These are phyloP conservation scores for Melampsora americana DNA, from an alignment of 1,284 basidiomycete genomes.

Conservation along the genomic window DNA sequence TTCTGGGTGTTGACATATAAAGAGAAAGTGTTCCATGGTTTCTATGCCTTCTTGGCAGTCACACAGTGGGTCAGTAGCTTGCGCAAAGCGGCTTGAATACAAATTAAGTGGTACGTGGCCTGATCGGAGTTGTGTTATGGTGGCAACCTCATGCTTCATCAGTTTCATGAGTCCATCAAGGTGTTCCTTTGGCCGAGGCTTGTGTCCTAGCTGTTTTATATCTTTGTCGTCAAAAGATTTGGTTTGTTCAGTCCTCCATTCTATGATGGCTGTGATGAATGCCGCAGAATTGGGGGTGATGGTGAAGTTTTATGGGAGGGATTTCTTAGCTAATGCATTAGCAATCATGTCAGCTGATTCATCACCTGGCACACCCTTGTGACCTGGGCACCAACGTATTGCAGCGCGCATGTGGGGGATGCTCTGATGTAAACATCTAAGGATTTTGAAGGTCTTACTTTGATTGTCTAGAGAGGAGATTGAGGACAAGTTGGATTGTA, in stretches of 20 bases:
- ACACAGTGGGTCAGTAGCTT: background rate
- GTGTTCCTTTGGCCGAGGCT: background rate
- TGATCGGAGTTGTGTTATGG: constrained; percentile 15
- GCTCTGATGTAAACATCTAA: background rate
- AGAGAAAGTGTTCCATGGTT: background rate
- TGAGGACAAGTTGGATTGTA: too few relatives aligned
- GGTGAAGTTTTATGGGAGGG: background rate
- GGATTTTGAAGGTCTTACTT: background rate
- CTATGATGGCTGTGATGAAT: background rate
- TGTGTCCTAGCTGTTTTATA: background rate
- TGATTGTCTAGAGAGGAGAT: background rate
- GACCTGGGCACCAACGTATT: background rate
- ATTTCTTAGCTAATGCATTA: background rate
- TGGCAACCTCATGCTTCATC: background rate
- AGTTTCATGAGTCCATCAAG: background rate
- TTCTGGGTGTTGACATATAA: background rate
- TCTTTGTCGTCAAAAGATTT: background rate
- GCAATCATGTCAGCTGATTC: too few relatives aligned
- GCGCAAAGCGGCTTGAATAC: background rate
- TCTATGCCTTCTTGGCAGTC: background rate
- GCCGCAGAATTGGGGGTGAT: background rate
- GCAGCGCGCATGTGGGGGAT: background rate
- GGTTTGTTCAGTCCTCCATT: background rate
- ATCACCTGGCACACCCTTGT: background rate
- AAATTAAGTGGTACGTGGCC: background rate